phyloP scores from a whole-genome alignment of 1,139 yeast species.

The Hanseniaspora sp. region DNA sequence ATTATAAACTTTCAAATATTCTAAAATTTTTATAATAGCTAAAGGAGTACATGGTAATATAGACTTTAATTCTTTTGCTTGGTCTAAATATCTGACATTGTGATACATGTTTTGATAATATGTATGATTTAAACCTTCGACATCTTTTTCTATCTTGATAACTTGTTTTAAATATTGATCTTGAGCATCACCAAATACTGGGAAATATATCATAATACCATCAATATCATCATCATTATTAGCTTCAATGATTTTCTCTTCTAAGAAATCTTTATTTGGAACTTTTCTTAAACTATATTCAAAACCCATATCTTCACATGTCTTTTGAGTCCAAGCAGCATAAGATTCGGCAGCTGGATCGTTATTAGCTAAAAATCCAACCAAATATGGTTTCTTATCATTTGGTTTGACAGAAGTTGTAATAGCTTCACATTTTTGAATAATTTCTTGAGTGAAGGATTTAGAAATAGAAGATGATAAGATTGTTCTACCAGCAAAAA shows the following conservation, averaged over 20 bases:
- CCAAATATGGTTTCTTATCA: slow-evolving; percentile 48
- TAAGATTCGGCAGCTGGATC: slow-evolving; percentile 95
- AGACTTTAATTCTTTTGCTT: slow-evolving; percentile 55
- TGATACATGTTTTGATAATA: slow-evolving; percentile 92
- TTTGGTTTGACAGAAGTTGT: slow-evolving; percentile 22
- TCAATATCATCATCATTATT: slow-evolving; percentile 65
- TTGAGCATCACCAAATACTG: slow-evolving; percentile 89
- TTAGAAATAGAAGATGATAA: slow-evolving; percentile 83
- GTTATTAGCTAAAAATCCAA: slow-evolving; percentile 79
- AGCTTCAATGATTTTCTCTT: slow-evolving; percentile 70
- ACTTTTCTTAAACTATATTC: slow-evolving; percentile 64
- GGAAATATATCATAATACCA: slow-evolving; percentile 97
- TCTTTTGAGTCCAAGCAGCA: slow-evolving; percentile 92
- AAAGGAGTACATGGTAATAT: slow-evolving; percentile 93
- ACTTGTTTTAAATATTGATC: slow-evolving; percentile 92
- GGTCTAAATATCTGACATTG: slow-evolving; percentile 71
- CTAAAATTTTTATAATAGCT: slow-evolving; percentile 86
- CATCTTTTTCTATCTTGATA: slow-evolving; percentile 73
- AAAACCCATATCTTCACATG: slow-evolving; percentile 78
- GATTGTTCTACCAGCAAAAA: slow-evolving; percentile 56
- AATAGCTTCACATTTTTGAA: slow-evolving; percentile 44
- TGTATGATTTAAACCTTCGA: slow-evolving; percentile 84
- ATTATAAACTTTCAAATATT: slow-evolving; percentile 80
- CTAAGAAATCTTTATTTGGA: slow-evolving; percentile 65
- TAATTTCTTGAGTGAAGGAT: slow-evolving; percentile 62